phyloP scores from a whole-genome alignment of 305 asterid species.

The Coffea humblotiana region DNA sequence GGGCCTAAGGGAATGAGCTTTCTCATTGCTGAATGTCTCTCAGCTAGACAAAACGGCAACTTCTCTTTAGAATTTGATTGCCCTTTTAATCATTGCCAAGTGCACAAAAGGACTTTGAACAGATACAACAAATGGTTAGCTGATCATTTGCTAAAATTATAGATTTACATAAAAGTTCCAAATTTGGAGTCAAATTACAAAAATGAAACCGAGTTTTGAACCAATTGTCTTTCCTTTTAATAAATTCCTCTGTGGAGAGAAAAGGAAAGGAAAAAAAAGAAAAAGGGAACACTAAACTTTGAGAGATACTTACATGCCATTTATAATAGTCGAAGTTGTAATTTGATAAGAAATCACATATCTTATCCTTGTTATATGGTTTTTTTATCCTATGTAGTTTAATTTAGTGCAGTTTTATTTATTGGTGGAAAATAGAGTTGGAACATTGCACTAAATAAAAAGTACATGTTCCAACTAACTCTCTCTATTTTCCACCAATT shows the following conservation, averaged over 20 bases:
- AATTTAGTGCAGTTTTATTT: no score
- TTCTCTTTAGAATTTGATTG: background rate
- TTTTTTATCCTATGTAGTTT: no score
- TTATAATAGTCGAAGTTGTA: no score
- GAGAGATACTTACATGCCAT: background rate
- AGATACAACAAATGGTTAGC: background rate
- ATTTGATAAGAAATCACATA: background rate
- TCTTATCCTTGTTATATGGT: no score
- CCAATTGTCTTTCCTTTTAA: background rate
- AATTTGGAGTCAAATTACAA: background rate
- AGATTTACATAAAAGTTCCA: background rate
- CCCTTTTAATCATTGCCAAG: background rate
- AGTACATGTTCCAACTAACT: background rate
- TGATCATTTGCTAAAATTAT: background rate
- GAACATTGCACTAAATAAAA: no score
- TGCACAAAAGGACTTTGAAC: background rate
- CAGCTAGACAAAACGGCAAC: background rate
- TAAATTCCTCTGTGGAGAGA: background rate
- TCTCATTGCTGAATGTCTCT: background rate
- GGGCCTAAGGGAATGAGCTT: background rate
- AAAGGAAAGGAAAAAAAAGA: background rate
- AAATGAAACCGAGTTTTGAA: background rate
- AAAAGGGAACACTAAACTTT: background rate
- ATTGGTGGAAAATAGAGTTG: no score
- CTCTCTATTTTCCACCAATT: no score